Conservation (phyloP, 2,329 filamentous ascomycete genomes). For the Chaetomium globosum region DNA sequence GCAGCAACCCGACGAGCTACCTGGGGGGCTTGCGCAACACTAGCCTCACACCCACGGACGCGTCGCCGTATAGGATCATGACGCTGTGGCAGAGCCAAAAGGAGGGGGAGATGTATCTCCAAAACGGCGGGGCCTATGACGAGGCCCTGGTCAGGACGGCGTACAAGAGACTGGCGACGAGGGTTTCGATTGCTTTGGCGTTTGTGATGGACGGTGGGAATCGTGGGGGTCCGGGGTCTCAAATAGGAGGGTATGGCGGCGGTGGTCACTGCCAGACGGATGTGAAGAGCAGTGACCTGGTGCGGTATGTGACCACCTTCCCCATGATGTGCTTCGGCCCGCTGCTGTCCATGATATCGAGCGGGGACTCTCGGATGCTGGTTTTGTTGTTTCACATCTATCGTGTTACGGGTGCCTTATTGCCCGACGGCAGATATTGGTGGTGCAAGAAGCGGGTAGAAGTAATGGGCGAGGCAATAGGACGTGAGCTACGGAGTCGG, state of each 20-base stretch:
- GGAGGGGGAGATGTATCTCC: conserved; percentile 28
- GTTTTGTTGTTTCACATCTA: conserved; percentile 40
- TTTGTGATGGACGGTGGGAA: conserved; percentile 12
- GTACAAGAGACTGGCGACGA: conserved; percentile 31
- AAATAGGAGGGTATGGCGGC: background rate
- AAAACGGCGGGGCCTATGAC: conserved; percentile 15
- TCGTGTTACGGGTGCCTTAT: conserved; percentile 31
- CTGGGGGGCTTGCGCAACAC: background rate
- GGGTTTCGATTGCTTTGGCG: conserved; percentile 30
- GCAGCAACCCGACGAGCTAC: background rate
- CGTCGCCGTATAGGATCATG: conserved; percentile 23
- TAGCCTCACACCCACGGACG: background rate
- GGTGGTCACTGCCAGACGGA: background rate
- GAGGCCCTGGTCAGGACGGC: conserved; percentile 25
- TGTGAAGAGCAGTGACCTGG: conserved; percentile 30
- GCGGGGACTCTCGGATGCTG: conserved; percentile 38
- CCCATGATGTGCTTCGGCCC: conserved; percentile 39
- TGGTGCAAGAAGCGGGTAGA: conserved; percentile 36
- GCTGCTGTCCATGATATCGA: conserved; percentile 34
- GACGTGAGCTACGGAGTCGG: conserved; percentile 30
- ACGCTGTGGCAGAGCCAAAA: conserved; percentile 31
- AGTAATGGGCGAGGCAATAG: conserved; percentile 34
- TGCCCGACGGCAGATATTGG: conserved; percentile 35
- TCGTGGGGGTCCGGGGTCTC: conserved; percentile 26
- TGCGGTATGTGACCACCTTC: conserved; percentile 39